phyloP scores from a whole-genome alignment of 179 eudicot species.

The Camellia oleifera region DNA sequence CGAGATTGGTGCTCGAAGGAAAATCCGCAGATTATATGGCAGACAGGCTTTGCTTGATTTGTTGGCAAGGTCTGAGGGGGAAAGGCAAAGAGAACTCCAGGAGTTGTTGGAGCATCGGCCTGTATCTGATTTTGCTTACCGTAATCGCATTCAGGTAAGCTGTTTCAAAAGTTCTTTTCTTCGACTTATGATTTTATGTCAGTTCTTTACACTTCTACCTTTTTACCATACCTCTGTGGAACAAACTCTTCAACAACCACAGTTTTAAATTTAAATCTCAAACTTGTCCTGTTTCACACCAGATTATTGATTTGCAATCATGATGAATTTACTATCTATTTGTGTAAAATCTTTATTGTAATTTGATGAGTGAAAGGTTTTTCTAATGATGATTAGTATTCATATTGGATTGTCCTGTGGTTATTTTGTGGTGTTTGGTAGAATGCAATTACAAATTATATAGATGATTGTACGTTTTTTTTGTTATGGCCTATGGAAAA shows the following conservation, averaged over 20 bases:
- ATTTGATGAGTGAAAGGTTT: neutral
- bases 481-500: no score
- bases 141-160: conserved; percentile 85
- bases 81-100: conserved; percentile 64
- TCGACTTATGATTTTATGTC: neutral
- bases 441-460: neutral
- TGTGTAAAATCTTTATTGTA: neutral
- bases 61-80: conserved; percentile 52
- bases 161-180: neutral
- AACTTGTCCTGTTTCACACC: neutral
- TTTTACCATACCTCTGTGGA: neutral
- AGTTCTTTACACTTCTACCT: neutral
- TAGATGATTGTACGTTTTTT: no score
- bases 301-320: neutral
- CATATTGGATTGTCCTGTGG: neutral
- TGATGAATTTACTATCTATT: neutral
- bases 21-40: conserved; percentile 68
- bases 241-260: neutral
- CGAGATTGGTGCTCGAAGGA: conserved; percentile 44
- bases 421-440: neutral
- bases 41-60: conserved; percentile 90
- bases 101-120: conserved; percentile 45
- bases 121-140: conserved; percentile 68
- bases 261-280: neutral
- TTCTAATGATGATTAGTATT: conserved; percentile 2